Conservation (phyloP, 345 rosid genomes). For the Acer yangbiense region DNA sequence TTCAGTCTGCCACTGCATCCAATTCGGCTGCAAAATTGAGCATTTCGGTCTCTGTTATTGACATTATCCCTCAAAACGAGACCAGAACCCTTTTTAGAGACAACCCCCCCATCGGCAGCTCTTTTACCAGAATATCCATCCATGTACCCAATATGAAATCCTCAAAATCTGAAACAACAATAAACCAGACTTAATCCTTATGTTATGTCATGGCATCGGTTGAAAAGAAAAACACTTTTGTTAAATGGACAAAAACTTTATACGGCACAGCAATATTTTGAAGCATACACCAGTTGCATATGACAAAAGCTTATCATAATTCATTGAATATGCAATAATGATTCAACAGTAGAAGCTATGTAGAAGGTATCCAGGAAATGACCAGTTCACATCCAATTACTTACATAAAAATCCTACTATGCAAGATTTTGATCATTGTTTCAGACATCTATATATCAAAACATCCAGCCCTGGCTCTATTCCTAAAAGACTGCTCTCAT, state of each 20-base stretch:
- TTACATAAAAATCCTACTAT: not conserved
- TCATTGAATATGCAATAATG: not conserved
- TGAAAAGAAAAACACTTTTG: not conserved
- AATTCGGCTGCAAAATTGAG: constrained; percentile 60
- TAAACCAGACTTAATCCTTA: not conserved
- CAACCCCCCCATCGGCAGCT: constrained; percentile 44
- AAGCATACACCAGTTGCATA: not conserved
- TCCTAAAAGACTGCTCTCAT: not conserved
- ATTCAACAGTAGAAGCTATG: not conserved
- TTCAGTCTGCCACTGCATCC: constrained; percentile 67
- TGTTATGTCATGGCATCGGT: not conserved
- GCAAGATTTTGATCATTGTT: not conserved
- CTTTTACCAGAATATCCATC: constrained; percentile 75
- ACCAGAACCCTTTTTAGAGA: constrained; percentile 54
- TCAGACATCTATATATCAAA: not conserved
- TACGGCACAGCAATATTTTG: not conserved
- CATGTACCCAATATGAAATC: constrained; percentile 44
- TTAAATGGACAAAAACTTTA: not conserved
- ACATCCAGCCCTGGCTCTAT: not conserved
- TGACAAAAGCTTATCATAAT: not conserved
- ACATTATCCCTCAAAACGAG: constrained; percentile 62
- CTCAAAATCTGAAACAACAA: constrained; percentile 38
- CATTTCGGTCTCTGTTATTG: constrained; percentile 53
- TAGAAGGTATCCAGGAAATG: not conserved
- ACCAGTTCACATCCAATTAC: not conserved